These are phyloP conservation scores for Tylopilus cervinicoccineus DNA, from an alignment of 768 basidiomycete genomes.

Conservation along the genomic window DNA sequence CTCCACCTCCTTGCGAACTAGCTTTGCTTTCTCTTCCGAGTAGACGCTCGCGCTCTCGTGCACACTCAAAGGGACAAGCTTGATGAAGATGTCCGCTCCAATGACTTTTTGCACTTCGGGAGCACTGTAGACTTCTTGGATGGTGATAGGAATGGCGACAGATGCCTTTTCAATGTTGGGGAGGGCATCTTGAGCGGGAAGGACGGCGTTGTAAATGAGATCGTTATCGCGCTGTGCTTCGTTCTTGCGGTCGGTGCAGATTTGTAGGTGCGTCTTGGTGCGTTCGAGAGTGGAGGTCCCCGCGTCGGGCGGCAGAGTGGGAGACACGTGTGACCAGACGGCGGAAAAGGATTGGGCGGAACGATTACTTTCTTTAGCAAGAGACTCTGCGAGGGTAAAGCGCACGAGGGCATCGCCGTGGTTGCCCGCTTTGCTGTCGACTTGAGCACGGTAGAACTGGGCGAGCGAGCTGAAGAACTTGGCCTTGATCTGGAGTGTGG, in stretches of 20 bases:
- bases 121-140: conserved; percentile 90
- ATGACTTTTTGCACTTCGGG: conserved; percentile 94
- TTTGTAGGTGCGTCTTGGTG: conserved; percentile 74
- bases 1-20: conserved; percentile 86
- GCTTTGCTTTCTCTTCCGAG: conserved; percentile 97
- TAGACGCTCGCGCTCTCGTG: conserved; percentile 96
- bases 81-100: conserved; percentile 84
- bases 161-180: conserved; percentile 77
- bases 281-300: conserved; percentile 76
- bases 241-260: conserved; percentile 69
- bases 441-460: conserved; percentile 81
- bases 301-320: conserved; percentile 85
- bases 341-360: conserved; percentile 65
- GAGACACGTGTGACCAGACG: conserved; percentile 68
- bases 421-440: conserved; percentile 70
- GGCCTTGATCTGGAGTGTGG: conserved; percentile 67
- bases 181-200: conserved; percentile 75
- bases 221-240: conserved; percentile 91
- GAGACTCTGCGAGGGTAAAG: conserved; percentile 67
- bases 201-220: conserved; percentile 91
- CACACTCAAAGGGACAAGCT: conserved; percentile 87
- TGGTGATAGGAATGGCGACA: conserved; percentile 82
- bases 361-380: conserved; percentile 81
- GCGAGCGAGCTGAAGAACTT: conserved; percentile 85
- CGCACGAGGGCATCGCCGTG: conserved; percentile 87